Conservation (phyloP, 352 stramenopile species). For the Phytophthora multivora region DNA sequence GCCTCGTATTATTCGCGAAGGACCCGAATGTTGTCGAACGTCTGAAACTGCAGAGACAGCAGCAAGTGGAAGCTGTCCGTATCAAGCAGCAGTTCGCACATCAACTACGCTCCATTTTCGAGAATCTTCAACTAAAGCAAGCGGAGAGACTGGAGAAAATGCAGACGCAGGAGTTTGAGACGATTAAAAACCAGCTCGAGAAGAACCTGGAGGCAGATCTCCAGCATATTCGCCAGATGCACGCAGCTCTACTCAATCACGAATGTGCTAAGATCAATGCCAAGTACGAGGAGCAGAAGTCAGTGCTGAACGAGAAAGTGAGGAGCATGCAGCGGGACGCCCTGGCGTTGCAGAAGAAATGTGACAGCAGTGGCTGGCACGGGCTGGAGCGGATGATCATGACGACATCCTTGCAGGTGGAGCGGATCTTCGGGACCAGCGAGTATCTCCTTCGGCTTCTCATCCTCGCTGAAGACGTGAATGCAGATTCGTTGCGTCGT, state of each 20-base stretch:
- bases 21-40: conserved; percentile 65
- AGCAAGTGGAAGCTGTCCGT: conserved; percentile 51
- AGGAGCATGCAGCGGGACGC: conserved; percentile 52
- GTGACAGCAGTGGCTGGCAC: conserved; percentile 55
- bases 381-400: conserved; percentile 64
- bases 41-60: conserved; percentile 49
- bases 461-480: conserved; percentile 76
- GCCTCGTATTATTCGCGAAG: conserved; percentile 68
- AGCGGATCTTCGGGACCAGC: conserved; percentile 71
- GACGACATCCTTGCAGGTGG: conserved; percentile 56
- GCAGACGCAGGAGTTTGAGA: conserved; percentile 42
- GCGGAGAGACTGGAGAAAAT: conserved; percentile 46
- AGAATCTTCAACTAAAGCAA: conserved; percentile 42
- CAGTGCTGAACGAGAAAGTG: conserved; percentile 39
- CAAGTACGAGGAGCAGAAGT: conserved; percentile 60
- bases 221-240: conserved; percentile 65
- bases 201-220: conserved; percentile 63
- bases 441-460: conserved; percentile 75
- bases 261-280: conserved; percentile 69
- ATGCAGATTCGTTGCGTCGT: conserved; percentile 57
- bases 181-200: conserved; percentile 54
- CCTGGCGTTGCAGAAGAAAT: conserved; percentile 51
- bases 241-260: conserved; percentile 53
- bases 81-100: conserved; percentile 54
- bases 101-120: conserved; percentile 60